These are phyloP conservation scores for Pichia sp. DNA, from an alignment of 1,139 yeast genomes.

Conservation along the genomic window DNA sequence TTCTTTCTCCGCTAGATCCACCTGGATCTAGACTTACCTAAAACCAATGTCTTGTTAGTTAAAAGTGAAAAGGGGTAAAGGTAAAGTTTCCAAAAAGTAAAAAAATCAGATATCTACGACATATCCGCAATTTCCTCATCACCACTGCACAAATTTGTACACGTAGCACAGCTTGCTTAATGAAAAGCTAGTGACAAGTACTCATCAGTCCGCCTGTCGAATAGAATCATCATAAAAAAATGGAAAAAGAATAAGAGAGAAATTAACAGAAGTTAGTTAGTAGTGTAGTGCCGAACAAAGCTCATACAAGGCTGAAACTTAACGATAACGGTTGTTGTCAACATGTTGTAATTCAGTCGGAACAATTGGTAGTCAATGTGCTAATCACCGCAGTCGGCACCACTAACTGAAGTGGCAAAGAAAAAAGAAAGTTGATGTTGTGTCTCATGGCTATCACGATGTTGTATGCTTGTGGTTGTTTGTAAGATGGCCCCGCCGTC, in stretches of 20 bases:
- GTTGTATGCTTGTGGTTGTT: no score
- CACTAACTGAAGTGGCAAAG: not conserved
- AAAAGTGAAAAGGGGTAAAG: not conserved
- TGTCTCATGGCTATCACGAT: no score
- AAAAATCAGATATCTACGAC: slow-evolving; percentile 36
- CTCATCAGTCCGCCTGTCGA: slow-evolving; percentile 80
- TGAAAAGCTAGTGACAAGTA: slow-evolving; percentile 37
- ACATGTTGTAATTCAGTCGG: slow-evolving; percentile 69
- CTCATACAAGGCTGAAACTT: slow-evolving; percentile 89
- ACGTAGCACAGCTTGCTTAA: slow-evolving; percentile 55
- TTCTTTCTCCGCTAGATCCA: slow-evolving; percentile 14
- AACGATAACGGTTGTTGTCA: slow-evolving; percentile 71
- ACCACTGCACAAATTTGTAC: slow-evolving; percentile 61
- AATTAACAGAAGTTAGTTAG: slow-evolving; percentile 15
- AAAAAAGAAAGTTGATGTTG: not conserved
- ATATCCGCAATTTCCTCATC: slow-evolving; percentile 54
- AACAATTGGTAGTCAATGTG: slow-evolving; percentile 58
- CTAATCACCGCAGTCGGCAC: slow-evolving; percentile 74
- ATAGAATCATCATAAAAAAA: slow-evolving; percentile 43
- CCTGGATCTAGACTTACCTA: slow-evolving; percentile 10
- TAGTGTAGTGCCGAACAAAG: slow-evolving; percentile 23
- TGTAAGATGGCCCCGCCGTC: no score
- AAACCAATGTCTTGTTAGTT: slow-evolving; percentile 1
- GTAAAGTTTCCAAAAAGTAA: slow-evolving; percentile 1
- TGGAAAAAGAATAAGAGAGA: slow-evolving; percentile 12